Evolutionary conservation across 805 yeast species (phyloP).

Genomic region (Candida cerambycidarum): DNA sequence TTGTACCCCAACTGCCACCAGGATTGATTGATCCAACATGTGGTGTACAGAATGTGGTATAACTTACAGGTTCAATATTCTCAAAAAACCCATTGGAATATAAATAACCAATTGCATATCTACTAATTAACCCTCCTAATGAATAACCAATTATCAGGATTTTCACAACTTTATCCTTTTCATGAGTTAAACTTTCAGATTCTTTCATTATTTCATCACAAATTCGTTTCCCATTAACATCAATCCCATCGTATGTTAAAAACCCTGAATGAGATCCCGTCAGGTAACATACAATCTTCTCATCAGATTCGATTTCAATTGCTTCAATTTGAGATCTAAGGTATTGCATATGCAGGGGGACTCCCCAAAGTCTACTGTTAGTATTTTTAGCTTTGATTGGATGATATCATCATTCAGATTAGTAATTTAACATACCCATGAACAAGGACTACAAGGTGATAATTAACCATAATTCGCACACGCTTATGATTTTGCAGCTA

Average conservation of each 20-base stretch:
- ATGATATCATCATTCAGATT: neutral
- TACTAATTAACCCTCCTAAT: conserved; percentile 41
- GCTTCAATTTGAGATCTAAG: conserved; percentile 47
- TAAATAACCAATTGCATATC: conserved; percentile 48
- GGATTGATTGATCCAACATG: conserved; percentile 69
- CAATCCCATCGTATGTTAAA: conserved; percentile 83
- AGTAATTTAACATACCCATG: conserved; percentile 57
- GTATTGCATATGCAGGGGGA: conserved; percentile 63
- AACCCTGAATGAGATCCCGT: conserved; percentile 68
- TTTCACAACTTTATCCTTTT: conserved; percentile 27
- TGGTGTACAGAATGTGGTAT: conserved; percentile 52
- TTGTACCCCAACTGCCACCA: conserved; percentile 28
- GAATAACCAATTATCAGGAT: conserved; percentile 43
- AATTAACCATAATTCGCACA: conserved; percentile 22
- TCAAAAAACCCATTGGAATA: conserved; percentile 53
- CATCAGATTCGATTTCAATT: conserved; percentile 23
- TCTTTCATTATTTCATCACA: conserved; percentile 57
- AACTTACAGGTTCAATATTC: conserved; percentile 54
- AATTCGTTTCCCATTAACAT: conserved; percentile 76
- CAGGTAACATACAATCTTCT: conserved; percentile 43
- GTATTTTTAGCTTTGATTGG: conserved; percentile 7
- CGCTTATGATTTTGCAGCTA: conserved; percentile 5
- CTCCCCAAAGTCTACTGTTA: conserved; percentile 65
- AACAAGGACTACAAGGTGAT: conserved; percentile 68
- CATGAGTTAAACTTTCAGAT: conserved; percentile 12